These are phyloP conservation scores for Colletotrichum scovillei DNA, from an alignment of 2,329 filamentous ascomycete genomes.

Conservation along the genomic window DNA sequence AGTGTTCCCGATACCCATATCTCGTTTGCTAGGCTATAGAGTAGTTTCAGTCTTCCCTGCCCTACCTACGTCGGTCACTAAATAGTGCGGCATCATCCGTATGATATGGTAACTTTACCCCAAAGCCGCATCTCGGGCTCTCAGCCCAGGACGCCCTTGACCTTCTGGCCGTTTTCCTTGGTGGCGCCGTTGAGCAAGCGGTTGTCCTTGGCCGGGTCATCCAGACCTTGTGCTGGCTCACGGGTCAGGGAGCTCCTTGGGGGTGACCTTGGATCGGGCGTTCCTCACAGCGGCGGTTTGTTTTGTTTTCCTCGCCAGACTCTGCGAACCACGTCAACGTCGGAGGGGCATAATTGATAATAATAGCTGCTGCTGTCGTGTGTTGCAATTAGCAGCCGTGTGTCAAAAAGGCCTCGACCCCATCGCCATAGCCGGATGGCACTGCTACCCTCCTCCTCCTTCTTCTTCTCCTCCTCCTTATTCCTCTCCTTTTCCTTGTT, in stretches of 20 bases:
- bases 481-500: neutral
- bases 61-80: neutral
- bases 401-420: conserved; percentile 7
- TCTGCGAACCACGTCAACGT: neutral
- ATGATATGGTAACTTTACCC: neutral
- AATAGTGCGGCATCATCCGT: neutral
- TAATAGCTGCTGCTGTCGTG: neutral
- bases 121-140: neutral
- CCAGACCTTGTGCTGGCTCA: neutral
- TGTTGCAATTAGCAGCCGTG: neutral
- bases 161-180: conserved; percentile 12
- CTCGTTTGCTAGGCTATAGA: too few relatives aligned
- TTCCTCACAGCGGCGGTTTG: neutral
- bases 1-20: too few relatives aligned
- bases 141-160: conserved; percentile 1
- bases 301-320: conserved; percentile 4
- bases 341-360: neutral
- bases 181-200: neutral
- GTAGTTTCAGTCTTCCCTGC: neutral
- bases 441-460: neutral
- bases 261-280: neutral
- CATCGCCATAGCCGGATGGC: neutral
- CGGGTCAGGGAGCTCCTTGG: conserved; percentile 1
- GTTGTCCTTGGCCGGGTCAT: neutral
- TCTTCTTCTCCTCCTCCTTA: neutral